A percentile compares a stretch with the other conserved stretches of the same genome.
These are phyloP conservation scores for Podospora sp. DNA, from an alignment of 495 filamentous ascomycete genomes.

Conservation along the genomic window DNA sequence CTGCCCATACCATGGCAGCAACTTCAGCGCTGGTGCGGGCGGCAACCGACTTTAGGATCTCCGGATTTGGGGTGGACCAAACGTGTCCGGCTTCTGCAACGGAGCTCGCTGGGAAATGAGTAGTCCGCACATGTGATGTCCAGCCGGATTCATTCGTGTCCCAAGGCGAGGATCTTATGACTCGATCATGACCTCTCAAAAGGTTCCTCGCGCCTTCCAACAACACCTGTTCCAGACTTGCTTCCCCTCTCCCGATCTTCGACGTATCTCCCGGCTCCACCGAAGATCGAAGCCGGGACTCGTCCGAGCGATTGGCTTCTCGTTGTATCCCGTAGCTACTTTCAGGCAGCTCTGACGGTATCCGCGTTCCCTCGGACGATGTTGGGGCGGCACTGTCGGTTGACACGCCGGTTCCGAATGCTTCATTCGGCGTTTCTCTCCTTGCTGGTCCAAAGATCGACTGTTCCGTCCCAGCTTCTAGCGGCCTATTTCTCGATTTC, in stretches of 20 bases:
- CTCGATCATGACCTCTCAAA: too few relatives aligned
- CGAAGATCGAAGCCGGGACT: background rate
- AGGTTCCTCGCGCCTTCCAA: too few relatives aligned
- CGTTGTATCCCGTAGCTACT: background rate
- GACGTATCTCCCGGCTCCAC: background rate
- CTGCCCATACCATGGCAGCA: background rate
- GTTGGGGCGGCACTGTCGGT: background rate
- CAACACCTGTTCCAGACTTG: too few relatives aligned
- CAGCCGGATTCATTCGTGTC: background rate
- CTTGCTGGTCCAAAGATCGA: background rate
- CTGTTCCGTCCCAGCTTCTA: background rate
- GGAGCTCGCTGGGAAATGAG: background rate
- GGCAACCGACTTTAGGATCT: background rate
- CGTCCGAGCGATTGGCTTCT: background rate
- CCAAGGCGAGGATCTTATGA: too few relatives aligned
- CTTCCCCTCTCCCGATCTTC: background rate
- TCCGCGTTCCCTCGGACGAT: background rate
- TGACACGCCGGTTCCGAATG: background rate
- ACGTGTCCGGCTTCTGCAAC: background rate
- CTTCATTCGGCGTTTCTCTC: background rate
- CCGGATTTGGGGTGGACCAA: background rate
- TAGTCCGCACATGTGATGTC: background rate
- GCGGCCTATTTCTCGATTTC: background rate
- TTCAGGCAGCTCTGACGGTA: background rate
- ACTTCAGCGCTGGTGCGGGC: background rate